Evolutionary conservation across 192 early-diverging fungal species (phyloP), one percentile per base, ranked within the genome.

Genomic region (Rhizophagus clarus): DNA sequence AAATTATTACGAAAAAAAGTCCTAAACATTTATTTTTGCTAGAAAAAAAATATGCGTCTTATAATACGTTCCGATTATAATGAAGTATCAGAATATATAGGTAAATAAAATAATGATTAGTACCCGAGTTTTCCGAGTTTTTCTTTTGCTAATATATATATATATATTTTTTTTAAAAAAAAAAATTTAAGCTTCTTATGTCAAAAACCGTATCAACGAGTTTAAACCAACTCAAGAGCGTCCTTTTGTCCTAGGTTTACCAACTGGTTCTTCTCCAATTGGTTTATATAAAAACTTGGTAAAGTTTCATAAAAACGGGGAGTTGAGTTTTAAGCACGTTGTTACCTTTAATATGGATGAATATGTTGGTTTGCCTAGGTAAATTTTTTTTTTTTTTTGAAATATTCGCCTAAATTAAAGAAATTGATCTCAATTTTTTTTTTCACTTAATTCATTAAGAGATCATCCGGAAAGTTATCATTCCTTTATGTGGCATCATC

Each of bases 261-360:
- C 95, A 61, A 96, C 95, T 22, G 95, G 95, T 64, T 94, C 94
- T n/a, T 95, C 94, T 6, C 95, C 95, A 26, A 83, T 95, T 42
- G 92, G 91, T 74, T 89, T 93, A 32, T 96, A 96, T 88, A 93
- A 92, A 85, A 88, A 90, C 64, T 85, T 95, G 61, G 95, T 96
- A 47, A 84, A 91, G 82, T 86, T 92, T 83, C 87, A 89, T 88
- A 86, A 88, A 56, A 84, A 88, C 45, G 93, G 92, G 42, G 86
- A 88, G 66, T 82, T 96, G 61, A 91, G 91, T 42, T 96, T 96
- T 85, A 88, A 92, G 82, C 81, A 96, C 67, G 92, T 96, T 8
- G 90, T 96, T 62, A 93, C 93, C n/a, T 96, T 96, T 87, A 96
- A 96, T 85, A 96, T 96, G 95, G 95, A 96, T 82, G 94, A 96